These are phyloP conservation scores for Zygosaccharomyces pseudorouxii DNA, from an alignment of 805 yeast genomes.

Conservation along the genomic window DNA sequence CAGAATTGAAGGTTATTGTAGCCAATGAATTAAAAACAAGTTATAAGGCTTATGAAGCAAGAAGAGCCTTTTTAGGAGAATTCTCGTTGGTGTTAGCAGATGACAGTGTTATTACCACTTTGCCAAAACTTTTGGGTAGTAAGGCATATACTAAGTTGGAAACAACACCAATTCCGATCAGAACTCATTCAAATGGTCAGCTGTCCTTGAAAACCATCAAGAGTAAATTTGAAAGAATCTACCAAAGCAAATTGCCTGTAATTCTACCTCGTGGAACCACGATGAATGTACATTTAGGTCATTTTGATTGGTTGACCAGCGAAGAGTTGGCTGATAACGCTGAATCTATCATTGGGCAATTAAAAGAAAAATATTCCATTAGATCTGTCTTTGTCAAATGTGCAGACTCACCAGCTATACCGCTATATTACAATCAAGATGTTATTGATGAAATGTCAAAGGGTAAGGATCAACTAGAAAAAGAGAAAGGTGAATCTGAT, in stretches of 20 bases:
- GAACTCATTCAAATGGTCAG: slow-evolving; percentile 36
- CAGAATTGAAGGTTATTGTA: slow-evolving; percentile 52
- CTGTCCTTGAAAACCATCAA: slow-evolving; percentile 47
- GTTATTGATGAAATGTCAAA: slow-evolving; percentile 38
- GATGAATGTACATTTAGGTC: slow-evolving; percentile 63
- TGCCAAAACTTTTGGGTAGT: slow-evolving; percentile 87
- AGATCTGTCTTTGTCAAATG: slow-evolving; percentile 65
- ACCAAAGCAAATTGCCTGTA: slow-evolving; percentile 52
- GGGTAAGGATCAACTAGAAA: slow-evolving; percentile 20
- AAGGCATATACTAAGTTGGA: slow-evolving; percentile 62
- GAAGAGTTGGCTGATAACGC: slow-evolving; percentile 58
- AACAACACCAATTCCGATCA: slow-evolving; percentile 67
- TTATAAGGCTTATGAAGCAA: slow-evolving; percentile 83
- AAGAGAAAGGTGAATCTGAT: slow-evolving; percentile 21
- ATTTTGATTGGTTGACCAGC: slow-evolving; percentile 39
- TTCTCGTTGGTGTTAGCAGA: slow-evolving; percentile 81
- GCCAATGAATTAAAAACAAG: slow-evolving; percentile 74
- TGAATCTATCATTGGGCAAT: slow-evolving; percentile 46
- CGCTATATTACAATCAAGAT: slow-evolving; percentile 65
- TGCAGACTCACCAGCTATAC: slow-evolving; percentile 72
- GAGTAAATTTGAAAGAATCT: slow-evolving; percentile 55
- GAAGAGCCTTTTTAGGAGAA: slow-evolving; percentile 63
- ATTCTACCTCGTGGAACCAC: slow-evolving; percentile 71
- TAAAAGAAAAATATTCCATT: slow-evolving; percentile 41
- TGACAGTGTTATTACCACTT: slow-evolving; percentile 68